phyloP scores from a whole-genome alignment of 768 basidiomycete genomes.

The Macrolepiota dolichaula region DNA sequence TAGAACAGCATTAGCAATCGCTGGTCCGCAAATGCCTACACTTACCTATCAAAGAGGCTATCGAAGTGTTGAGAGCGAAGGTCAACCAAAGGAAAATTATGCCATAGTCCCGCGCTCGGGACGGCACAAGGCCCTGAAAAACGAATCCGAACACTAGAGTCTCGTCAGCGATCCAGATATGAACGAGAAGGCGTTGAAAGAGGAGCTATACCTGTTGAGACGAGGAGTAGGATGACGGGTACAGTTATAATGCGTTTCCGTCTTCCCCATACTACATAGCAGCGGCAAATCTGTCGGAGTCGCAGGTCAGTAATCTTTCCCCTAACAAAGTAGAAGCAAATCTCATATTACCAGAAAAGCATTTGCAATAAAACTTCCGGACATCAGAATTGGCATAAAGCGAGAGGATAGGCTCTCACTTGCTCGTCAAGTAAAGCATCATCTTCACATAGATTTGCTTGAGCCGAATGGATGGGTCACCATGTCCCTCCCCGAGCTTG shows the following conservation, averaged over 20 bases:
- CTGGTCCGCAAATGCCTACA: background rate
- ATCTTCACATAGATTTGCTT: slow-evolving; percentile 26
- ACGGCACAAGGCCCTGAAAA: background rate
- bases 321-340: background rate
- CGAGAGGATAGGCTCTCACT: slow-evolving; percentile 20
- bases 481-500: slow-evolving; percentile 14
- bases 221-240: slow-evolving; percentile 25
- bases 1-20: background rate
- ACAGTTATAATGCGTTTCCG: slow-evolving; percentile 24
- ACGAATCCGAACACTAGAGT: background rate
- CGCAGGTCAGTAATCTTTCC: background rate
- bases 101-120: slow-evolving; percentile 19
- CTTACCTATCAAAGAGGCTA: slow-evolving; percentile 31
- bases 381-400: background rate
- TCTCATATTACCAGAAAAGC: slow-evolving; percentile 5
- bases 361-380: slow-evolving; percentile 8
- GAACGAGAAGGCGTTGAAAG: background rate
- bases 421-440: slow-evolving; percentile 32
- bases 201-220: slow-evolving; percentile 26
- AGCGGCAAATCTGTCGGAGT: slow-evolving; percentile 25
- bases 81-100: slow-evolving; percentile 32
- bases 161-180: background rate
- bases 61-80: slow-evolving; percentile 28
- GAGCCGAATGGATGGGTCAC: slow-evolving; percentile 17
- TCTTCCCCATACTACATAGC: slow-evolving; percentile 33